These are phyloP conservation scores for Blastocystis sp. DNA, from an alignment of 352 stramenopile genomes.

Conservation along the genomic window DNA sequence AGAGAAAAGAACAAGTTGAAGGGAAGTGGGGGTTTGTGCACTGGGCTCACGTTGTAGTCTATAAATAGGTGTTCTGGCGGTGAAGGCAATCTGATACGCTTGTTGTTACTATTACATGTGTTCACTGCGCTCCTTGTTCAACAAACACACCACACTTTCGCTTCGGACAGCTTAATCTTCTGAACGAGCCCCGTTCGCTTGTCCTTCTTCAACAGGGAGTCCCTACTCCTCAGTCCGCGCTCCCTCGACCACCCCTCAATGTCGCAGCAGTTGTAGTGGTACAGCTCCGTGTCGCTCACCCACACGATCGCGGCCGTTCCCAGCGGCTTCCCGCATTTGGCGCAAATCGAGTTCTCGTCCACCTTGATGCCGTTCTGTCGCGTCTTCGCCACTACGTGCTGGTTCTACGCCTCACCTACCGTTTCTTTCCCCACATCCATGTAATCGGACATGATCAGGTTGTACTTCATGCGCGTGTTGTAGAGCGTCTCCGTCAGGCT, in stretches of 20 bases:
- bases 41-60: constrained; percentile 36
- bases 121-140: constrained; percentile 24
- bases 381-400: constrained; percentile 20
- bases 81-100: neutral
- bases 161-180: constrained; percentile 18
- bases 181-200: constrained; percentile 41
- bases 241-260: constrained; percentile 27
- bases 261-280: constrained; percentile 64
- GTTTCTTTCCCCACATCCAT: neutral
- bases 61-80: constrained; percentile 48
- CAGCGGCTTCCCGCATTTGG: constrained; percentile 46
- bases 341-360: constrained; percentile 35
- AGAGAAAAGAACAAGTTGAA: constrained; percentile 69
- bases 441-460: constrained; percentile 54
- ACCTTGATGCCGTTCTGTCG: constrained; percentile 43
- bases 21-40: constrained; percentile 46
- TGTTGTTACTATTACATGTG: no score
- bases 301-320: constrained; percentile 48
- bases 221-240: constrained; percentile 6
- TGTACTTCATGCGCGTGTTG: constrained; percentile 63
- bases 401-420: constrained; percentile 1
- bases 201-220: constrained; percentile 27
- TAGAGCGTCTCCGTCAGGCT: constrained; percentile 41
- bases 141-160: constrained; percentile 43
- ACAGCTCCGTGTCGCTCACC: constrained; percentile 26